Conservation (phyloP, 305 asterid species). For the Withania somnifera region DNA sequence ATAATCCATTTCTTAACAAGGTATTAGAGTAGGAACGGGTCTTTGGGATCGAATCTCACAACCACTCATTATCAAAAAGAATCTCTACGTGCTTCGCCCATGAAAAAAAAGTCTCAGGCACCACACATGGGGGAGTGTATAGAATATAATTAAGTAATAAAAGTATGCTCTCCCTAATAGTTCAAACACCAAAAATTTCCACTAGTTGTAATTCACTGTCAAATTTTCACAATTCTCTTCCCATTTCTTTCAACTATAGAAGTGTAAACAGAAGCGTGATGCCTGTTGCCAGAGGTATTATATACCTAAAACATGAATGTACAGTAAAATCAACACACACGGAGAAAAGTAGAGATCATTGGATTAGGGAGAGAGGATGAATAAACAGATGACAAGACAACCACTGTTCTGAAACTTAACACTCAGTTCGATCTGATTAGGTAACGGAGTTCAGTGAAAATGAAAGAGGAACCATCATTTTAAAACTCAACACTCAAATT, state of each 20-base stretch:
- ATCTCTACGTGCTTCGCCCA: too few species aligned
- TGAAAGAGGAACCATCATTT: background rate
- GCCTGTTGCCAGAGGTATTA: background rate
- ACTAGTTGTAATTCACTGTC: background rate
- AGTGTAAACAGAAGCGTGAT: background rate
- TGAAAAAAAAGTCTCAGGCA: too few species aligned
- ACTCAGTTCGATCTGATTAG: background rate
- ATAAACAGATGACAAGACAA: background rate
- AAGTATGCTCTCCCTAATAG: background rate
- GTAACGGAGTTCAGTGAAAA: background rate
- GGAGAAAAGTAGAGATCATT: background rate
- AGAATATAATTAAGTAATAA: too few species aligned
- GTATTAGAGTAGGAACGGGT: too few species aligned
- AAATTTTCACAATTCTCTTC: background rate
- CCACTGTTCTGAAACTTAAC: background rate
- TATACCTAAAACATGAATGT: background rate
- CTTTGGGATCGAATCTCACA: too few species aligned
- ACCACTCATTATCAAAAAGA: too few species aligned
- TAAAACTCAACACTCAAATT: background rate
- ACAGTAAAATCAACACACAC: background rate
- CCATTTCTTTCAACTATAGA: background rate
- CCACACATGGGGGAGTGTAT: too few species aligned
- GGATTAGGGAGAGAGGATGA: background rate
- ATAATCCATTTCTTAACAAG: too few species aligned
- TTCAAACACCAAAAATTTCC: too few species aligned